phyloP scores from a whole-genome alignment of 2,329 filamentous ascomycete genomes.

The Torrubiella hemipterigena region DNA sequence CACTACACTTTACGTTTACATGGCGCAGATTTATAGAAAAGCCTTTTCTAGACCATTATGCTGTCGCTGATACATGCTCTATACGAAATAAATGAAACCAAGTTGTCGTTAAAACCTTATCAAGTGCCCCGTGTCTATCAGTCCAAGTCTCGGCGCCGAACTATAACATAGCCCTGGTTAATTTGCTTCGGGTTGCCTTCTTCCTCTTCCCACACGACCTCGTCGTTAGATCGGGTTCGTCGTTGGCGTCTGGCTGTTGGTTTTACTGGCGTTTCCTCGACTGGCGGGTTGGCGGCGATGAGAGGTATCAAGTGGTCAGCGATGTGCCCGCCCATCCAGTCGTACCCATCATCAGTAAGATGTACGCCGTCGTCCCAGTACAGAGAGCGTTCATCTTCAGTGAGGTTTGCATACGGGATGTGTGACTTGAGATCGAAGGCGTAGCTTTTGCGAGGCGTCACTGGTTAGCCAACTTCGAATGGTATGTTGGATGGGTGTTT shows the following conservation, averaged over 20 bases:
- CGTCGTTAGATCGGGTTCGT: slow-evolving; percentile 27
- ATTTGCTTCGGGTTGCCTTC: slow-evolving; percentile 30
- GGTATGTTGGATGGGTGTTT: too few species aligned
- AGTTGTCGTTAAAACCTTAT: slow-evolving; percentile 1
- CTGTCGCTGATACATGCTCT: too few species aligned
- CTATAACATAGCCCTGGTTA: slow-evolving; percentile 41
- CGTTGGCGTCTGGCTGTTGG: too few species aligned
- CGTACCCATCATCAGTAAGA: slow-evolving; percentile 45
- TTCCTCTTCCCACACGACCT: slow-evolving; percentile 35
- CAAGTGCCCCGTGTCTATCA: slow-evolving; percentile 13
- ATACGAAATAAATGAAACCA: too few species aligned
- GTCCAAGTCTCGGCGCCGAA: slow-evolving; percentile 38
- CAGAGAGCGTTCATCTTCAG: slow-evolving; percentile 27
- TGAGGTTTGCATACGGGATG: slow-evolving; percentile 41
- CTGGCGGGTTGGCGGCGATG: slow-evolving; percentile 11
- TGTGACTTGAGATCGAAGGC: slow-evolving; percentile 42
- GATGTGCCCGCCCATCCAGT: slow-evolving; percentile 47
- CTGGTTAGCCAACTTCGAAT: not conserved
- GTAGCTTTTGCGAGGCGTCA: slow-evolving; percentile 25
- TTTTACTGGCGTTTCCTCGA: too few species aligned
- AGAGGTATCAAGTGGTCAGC: slow-evolving; percentile 39
- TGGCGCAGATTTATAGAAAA: too few species aligned
- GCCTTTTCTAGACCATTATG: too few species aligned
- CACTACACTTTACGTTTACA: slow-evolving; percentile 1
- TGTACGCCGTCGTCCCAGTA: slow-evolving; percentile 54